Base-by-base conservation (phyloP, 495 filamentous ascomycete species). In the Chlorociboria aeruginascens region DNA sequence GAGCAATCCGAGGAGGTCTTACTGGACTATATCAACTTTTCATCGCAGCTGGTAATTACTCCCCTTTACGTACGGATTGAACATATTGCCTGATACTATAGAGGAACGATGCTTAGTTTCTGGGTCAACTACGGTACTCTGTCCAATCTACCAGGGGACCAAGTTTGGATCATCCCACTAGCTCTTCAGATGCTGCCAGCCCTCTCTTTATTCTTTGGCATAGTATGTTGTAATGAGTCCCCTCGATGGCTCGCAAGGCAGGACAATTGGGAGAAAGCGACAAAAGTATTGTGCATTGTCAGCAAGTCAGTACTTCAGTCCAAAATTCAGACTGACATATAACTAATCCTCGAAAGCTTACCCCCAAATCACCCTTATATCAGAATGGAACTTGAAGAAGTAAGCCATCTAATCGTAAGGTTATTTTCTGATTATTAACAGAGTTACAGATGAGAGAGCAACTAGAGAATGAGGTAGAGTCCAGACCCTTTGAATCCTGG, bases 21-120 rank as follows among this genome's bases (percentile, higher is more conserved):
- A 85, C 79, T 28, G 80, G 79, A 41, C 67, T 85, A 46, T 85
- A 85, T 55, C 81, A 86, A 53, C 70, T 85, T 4, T 85, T 86
- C 56, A 78, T 73, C 47, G 68, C 67, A 12, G 58, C 51, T 31
- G 50, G 61, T 56, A 32, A 32, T 52, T 52, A 36, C 31, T 13
- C 7, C 8, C 7, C 9, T 16, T 1, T 36, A 14, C 20, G 4
- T 8, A 30, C 25, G 12, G 29, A 8, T n/a, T 28, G 13, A 53
- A 36, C 6, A 14, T 36, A 11, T n/a, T 3, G 1, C 33, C 30
- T 45, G 41, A 8, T 37, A 14, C 14, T 13, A 68, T 53, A 65
- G 68, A 32, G 81, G 81, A 16, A 74, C 74, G 54, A 82, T 83
- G 76, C 63, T 86, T 17, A 76, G 79, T 17, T 85, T 82, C 64